Evolutionary conservation across 1,139 yeast genomes (phyloP).

Genomic region (Yamadazyma sp.): DNA sequence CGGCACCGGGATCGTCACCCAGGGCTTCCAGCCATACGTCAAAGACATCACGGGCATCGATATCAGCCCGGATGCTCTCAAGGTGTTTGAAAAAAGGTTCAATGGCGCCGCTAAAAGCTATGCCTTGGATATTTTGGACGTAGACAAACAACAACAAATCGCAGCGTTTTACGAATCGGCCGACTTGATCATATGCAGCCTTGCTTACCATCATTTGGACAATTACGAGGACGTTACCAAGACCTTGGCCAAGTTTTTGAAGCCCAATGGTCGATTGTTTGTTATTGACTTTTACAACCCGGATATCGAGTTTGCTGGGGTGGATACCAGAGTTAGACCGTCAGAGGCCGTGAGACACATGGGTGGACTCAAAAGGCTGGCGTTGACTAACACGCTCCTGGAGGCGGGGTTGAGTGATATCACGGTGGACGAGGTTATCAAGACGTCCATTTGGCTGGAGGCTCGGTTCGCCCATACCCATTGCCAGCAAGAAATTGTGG

Average conservation of each 20-base stretch:
- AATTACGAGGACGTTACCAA: constrained; percentile 30
- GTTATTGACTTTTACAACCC: constrained; percentile 32
- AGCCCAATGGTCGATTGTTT: constrained; percentile 33
- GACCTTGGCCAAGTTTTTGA: constrained; percentile 33
- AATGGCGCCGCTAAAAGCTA: constrained; percentile 5
- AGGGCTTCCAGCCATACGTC: constrained; percentile 30
- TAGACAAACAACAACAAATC: constrained; percentile 13
- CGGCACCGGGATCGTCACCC: constrained; percentile 42
- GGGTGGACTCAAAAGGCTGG: constrained; percentile 32
- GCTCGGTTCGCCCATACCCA: constrained; percentile 26
- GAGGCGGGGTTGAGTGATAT: constrained; percentile 26
- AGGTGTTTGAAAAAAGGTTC: constrained; percentile 21
- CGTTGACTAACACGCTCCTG: constrained; percentile 23
- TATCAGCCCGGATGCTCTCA: constrained; percentile 30
- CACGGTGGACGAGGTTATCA: constrained; percentile 22
- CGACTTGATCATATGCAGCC: constrained; percentile 37
- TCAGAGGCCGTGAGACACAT: constrained; percentile 29
- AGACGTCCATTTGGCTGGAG: constrained; percentile 25
- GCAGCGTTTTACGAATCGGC: constrained; percentile 18
- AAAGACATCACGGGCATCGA: constrained; percentile 35
- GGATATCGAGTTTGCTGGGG: constrained; percentile 9
- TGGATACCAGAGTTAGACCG: not conserved
- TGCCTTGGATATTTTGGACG: constrained; percentile 29
- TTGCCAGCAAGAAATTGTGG: constrained; percentile 17
- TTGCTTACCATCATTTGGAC: constrained; percentile 43